Evolutionary conservation across 257 asterid genomes (phyloP), one percentile per base, ranked within the genome.

Genomic region (Lycium barbarum): DNA sequence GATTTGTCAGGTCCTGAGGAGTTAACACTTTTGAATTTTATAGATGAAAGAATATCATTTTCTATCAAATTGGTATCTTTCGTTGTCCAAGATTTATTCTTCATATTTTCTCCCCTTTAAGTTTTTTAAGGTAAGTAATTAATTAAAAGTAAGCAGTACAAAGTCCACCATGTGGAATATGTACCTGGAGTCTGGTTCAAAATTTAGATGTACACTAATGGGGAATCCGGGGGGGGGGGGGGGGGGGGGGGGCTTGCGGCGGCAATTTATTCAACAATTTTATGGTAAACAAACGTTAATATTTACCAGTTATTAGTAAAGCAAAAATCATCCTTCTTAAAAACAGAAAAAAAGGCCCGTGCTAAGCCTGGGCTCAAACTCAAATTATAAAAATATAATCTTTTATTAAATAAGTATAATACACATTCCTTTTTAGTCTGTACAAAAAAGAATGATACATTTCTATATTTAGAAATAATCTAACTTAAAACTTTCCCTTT

Each of bases 1-100:
- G 43, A 26, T 11, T 26, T 65, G 43, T 5, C 71, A 65, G 7
- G 18, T 26, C 0, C 43, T 40, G 54, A 70, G 35, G 15, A 40
- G 7, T 65, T 9, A n/a, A 43, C 18, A n/a, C 15, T 43, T 18
- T 43, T 43, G 36, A 18, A 72, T 72, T 40, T 18, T 72, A 43
- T 43, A 72, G 36, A 72, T 43, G 80, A 72, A 43, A 10, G 51
- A 72, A 72, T 18, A 57, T n/a, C 80, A 72, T 43, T n/a, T 72
- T 45, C 36, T 20, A 71, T 43, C 9, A 18, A 71, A 43, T 43
- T 71, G 79, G 79, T 71, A 71, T 71, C 35, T 40, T 71, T n/a
- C 80, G 10, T 43, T 45, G 55, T 72, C 57, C 80, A 45, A 43
- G 38, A n/a, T 10, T 22, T 71, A 18, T 71, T 72, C 17, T 26